These are phyloP conservation scores for Pleurotus pulmonarius DNA, from an alignment of 768 basidiomycete species.

Conservation along the genomic window DNA sequence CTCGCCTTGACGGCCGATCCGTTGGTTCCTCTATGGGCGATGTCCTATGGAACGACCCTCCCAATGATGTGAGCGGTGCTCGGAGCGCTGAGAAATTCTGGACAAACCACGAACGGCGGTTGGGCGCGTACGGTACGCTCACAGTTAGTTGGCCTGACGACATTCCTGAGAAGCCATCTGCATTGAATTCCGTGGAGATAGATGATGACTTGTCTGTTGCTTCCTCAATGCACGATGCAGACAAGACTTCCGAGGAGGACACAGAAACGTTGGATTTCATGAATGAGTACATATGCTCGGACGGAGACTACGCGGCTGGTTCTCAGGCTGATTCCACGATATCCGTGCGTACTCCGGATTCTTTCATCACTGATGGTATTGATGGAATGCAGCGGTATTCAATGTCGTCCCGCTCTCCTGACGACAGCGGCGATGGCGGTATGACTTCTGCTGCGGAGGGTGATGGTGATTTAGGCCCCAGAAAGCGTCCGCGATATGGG, in stretches of 20 bases:
- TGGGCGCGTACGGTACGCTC: slow-evolving; percentile 54
- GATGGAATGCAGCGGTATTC: too few relatives aligned
- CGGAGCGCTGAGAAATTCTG: slow-evolving; percentile 74
- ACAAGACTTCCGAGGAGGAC: slow-evolving; percentile 5
- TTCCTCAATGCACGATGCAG: not conserved
- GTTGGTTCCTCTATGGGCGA: not conserved
- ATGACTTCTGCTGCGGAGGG: not conserved
- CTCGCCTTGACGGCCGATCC: slow-evolving; percentile 18
- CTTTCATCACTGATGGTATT: too few relatives aligned
- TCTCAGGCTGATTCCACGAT: not conserved
- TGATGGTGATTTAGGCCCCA: not conserved
- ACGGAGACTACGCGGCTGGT: not conserved
- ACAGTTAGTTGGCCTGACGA: slow-evolving; percentile 61
- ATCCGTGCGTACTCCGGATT: not conserved
- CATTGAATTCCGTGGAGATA: slow-evolving; percentile 30
- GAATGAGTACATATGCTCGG: slow-evolving; percentile 1
- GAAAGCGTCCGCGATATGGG: not conserved
- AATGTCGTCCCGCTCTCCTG: not conserved
- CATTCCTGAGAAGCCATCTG: slow-evolving; percentile 64
- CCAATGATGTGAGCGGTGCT: slow-evolving; percentile 39
- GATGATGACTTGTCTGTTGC: too few relatives aligned
- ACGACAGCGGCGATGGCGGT: not conserved
- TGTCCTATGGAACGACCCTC: too few relatives aligned
- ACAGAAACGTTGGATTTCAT: not conserved
- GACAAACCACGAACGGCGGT: slow-evolving; percentile 53